A percentile compares a stretch with the other conserved stretches of the same genome.
phyloP scores from a whole-genome alignment of 2,329 filamentous ascomycete genomes.

The Exophiala bonariae region DNA sequence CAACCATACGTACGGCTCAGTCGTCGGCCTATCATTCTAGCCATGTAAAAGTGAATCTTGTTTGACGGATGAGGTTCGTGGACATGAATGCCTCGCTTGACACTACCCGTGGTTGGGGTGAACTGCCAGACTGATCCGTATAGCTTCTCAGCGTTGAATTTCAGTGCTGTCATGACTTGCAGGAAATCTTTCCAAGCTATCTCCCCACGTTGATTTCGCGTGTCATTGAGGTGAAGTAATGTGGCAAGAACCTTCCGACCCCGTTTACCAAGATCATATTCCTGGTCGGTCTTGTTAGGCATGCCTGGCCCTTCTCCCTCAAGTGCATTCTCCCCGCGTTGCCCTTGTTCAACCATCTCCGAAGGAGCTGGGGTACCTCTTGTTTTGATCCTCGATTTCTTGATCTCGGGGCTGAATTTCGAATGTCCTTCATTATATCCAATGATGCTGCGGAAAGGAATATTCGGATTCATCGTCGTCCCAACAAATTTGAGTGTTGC shows the following conservation, averaged over 20 bases:
- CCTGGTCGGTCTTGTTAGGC: too few relatives aligned
- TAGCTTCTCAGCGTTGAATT: constrained; percentile 57
- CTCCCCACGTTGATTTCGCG: constrained; percentile 45
- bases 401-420: too few relatives aligned
- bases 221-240: constrained; percentile 41
- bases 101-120: constrained; percentile 32
- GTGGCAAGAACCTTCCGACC: constrained; percentile 44
- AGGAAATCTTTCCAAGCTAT: constrained; percentile 56
- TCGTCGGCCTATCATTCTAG: constrained; percentile 51
- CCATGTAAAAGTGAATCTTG: constrained; percentile 52
- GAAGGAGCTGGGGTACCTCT: too few relatives aligned
- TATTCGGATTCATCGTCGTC: too few relatives aligned
- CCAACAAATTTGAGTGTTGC: too few relatives aligned
- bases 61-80: constrained; percentile 59
- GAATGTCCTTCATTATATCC: too few relatives aligned
- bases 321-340: too few relatives aligned
- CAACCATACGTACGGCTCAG: constrained; percentile 51
- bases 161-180: constrained; percentile 51
- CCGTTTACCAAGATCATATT: constrained; percentile 37
- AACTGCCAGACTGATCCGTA: constrained; percentile 65
- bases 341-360: too few relatives aligned
- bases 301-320: too few relatives aligned
- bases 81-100: constrained; percentile 52
- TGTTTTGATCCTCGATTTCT: too few relatives aligned
- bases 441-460: too few relatives aligned